phyloP scores from a whole-genome alignment of 441 rosid genomes.

The Adansonia rubrostipa region DNA sequence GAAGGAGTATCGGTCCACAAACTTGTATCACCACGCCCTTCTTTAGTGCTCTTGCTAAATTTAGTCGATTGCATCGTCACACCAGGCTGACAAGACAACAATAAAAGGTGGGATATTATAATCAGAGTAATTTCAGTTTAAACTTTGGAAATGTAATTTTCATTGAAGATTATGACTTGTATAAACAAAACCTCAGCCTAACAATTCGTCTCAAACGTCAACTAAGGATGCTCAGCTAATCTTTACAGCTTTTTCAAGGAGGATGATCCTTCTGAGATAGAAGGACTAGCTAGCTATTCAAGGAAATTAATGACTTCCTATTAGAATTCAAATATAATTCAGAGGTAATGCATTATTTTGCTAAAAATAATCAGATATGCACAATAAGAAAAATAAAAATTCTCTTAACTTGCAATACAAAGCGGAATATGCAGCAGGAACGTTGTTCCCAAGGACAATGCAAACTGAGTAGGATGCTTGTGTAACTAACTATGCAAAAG shows the following conservation, averaged over 20 bases:
- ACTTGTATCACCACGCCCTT: constrained; percentile 89
- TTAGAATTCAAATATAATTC: background rate
- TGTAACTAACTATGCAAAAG: background rate
- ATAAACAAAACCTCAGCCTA: background rate
- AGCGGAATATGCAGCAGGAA: background rate
- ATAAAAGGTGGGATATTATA: constrained; percentile 19
- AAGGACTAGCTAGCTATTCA: background rate
- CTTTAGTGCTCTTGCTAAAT: constrained; percentile 69
- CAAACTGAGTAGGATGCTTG: background rate
- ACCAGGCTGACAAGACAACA: constrained; percentile 59
- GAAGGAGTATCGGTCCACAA: constrained; percentile 88
- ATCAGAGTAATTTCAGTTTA: constrained; percentile 13
- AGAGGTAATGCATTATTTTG: background rate
- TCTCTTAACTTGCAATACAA: background rate
- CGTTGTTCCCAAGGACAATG: background rate
- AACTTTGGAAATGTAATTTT: constrained; percentile 1
- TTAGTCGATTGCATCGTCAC: constrained; percentile 70
- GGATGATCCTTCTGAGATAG: background rate
- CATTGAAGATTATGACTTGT: background rate
- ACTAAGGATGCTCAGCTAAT: background rate
- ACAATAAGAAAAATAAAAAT: background rate
- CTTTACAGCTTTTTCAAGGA: background rate
- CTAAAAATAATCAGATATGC: background rate
- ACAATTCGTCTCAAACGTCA: background rate
- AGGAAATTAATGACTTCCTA: background rate